Percentiles rank a stretch among this genome's conserved stretches.
These are phyloP conservation scores for Fraxinus floribunda DNA, from an alignment of 305 asterid genomes.

Conservation along the genomic window DNA sequence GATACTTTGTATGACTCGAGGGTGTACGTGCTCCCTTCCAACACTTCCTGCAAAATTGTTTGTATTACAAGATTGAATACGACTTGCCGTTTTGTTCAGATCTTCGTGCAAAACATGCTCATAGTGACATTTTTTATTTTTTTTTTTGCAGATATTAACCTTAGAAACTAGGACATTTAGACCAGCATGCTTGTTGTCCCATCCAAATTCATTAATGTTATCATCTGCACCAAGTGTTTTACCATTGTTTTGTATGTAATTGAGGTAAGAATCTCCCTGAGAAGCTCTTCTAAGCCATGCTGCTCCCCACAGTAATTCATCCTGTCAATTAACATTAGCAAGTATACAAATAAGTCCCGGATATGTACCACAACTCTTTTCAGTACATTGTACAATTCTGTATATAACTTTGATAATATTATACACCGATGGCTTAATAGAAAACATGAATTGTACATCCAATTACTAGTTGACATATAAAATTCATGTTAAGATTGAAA, in stretches of 20 bases:
- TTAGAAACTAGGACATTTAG: constrained; percentile 78
- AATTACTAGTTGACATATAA: no score
- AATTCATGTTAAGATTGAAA: no score
- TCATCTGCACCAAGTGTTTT: constrained; percentile 88
- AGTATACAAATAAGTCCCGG: background rate
- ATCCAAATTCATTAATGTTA: constrained; percentile 80
- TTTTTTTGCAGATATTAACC: constrained; percentile 32
- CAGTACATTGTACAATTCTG: background rate
- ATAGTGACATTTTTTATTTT: background rate
- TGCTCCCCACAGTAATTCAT: constrained; percentile 95
- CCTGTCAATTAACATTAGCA: constrained; percentile 38
- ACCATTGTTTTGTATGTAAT: constrained; percentile 73
- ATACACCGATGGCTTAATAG: no score
- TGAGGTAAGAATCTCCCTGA: constrained; percentile 57
- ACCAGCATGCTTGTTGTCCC: constrained; percentile 98
- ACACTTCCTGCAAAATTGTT: constrained; percentile 57
- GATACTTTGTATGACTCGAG: constrained; percentile 79
- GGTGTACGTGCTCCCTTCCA: constrained; percentile 53
- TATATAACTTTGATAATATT: no score
- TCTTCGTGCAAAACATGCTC: background rate
- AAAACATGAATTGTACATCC: no score
- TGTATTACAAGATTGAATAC: background rate
- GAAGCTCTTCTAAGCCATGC: constrained; percentile 92
- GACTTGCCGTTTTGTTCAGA: background rate
- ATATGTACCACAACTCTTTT: background rate